phyloP scores from a whole-genome alignment of 768 basidiomycete genomes.

The Lactifluus echinatus region DNA sequence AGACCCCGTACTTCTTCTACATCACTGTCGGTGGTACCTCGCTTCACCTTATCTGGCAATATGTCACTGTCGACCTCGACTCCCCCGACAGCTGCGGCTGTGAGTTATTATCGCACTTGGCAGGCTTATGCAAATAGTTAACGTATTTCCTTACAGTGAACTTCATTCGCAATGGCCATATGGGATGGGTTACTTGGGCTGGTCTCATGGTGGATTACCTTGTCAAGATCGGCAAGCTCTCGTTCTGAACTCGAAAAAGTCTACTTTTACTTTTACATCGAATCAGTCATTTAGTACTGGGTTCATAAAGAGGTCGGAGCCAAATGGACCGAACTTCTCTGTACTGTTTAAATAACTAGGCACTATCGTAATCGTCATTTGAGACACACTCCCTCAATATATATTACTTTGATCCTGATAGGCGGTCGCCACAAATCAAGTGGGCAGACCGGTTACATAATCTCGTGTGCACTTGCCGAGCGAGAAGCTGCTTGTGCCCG shows the following conservation, averaged over 20 bases:
- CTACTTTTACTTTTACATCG: not conserved
- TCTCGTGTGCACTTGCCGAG: too few species aligned
- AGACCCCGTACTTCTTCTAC: slow-evolving; percentile 20
- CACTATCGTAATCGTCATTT: not conserved
- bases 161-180: slow-evolving; percentile 19
- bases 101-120: not conserved
- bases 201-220: slow-evolving; percentile 21
- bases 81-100: slow-evolving; percentile 19
- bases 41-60: slow-evolving; percentile 23
- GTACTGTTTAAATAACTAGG: not conserved
- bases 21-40: slow-evolving; percentile 21
- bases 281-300: not conserved
- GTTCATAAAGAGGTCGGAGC: not conserved
- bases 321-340: not conserved
- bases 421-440: too few species aligned
- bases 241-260: slow-evolving; percentile 4
- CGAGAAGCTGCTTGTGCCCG: too few species aligned
- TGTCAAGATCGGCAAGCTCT: slow-evolving; percentile 16
- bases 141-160: slow-evolving; percentile 5
- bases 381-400: not conserved
- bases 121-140: not conserved
- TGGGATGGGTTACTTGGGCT: slow-evolving; percentile 22
- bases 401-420: not conserved
- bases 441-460: too few species aligned
- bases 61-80: slow-evolving; percentile 21